Evolutionary conservation across 2,329 filamentous ascomycete species (phyloP), one percentile per base, ranked within the genome.

Genomic region (Cladophialophora immunda): DNA sequence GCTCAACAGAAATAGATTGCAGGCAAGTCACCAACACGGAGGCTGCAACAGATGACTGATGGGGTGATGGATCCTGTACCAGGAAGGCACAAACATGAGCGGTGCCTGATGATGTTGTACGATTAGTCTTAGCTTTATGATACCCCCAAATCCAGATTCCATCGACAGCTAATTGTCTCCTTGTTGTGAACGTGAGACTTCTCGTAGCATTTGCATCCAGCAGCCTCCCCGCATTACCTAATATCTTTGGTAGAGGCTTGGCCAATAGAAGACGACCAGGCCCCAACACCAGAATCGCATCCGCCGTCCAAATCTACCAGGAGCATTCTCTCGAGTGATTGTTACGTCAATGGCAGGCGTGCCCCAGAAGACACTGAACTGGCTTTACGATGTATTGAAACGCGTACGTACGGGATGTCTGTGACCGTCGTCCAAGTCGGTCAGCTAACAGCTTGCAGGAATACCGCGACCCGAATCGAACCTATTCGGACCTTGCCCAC

Each of bases 391-490:
- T 80, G 90, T 97, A 64, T 82, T 98, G 66, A 92, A 90, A 50
- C 92, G 89, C 74, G 91, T 93, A 81, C 74, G 91, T 93, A 81
- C 52, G 72, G 64, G 32, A 41, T 25, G 50, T 27, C 22, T 13
- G 15, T 17, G 8, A 9, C 56, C 3, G 25, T 34, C 13, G 45
- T 15, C 7, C 59, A 30, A 52, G 34, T 22, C 27, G 11, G 19
- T n/a, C n/a, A n/a, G n/a, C 55, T 68, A 19, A 62, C 11, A 8
- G n/a, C 17, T 8, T 32, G 4, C 78, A 98, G 92, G 93, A 97
- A 86, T 98, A 99, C 78, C 89, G 89, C 78, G 92, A 98, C 81
- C 90, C 96, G 66, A 96, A 94, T 76, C 90, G 93, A 68, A 93
- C 94, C 62, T 98, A 98, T 81, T 91, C 91, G 77, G 94, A 98